Evolutionary conservation across 2,329 filamentous ascomycete genomes (phyloP).

Genomic region (Lizonia empirigonia): DNA sequence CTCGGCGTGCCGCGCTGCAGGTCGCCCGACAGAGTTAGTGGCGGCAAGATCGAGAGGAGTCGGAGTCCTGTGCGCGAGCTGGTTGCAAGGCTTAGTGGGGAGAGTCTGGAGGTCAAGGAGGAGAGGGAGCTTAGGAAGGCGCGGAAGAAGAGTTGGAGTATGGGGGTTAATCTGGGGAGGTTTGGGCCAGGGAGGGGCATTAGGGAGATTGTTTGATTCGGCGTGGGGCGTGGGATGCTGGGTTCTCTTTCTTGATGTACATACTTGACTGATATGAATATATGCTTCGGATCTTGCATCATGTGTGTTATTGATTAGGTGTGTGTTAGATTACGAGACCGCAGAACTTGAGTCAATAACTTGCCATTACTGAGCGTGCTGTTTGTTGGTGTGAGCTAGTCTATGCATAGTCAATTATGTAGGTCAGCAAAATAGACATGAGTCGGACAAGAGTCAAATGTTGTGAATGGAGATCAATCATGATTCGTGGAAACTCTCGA

Average conservation of each 20-base stretch:
- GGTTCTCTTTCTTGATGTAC: background rate
- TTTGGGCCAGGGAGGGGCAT: slow-evolving; percentile 33
- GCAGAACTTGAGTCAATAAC: no score
- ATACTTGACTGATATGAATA: background rate
- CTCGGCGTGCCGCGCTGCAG: slow-evolving; percentile 8
- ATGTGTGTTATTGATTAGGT: background rate
- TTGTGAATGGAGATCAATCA: background rate
- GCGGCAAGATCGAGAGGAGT: background rate
- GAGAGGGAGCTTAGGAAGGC: slow-evolving; percentile 21
- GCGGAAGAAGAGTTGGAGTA: slow-evolving; percentile 39
- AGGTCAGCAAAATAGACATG: background rate
- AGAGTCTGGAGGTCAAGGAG: slow-evolving; percentile 13
- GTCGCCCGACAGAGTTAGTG: background rate
- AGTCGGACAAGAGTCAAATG: background rate
- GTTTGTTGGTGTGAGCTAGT: background rate
- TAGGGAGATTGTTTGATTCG: slow-evolving; percentile 32
- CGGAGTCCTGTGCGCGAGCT: slow-evolving; percentile 10
- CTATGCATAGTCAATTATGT: background rate
- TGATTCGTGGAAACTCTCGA: slow-evolving; percentile 10
- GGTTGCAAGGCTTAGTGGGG: slow-evolving; percentile 22
- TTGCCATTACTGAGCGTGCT: background rate
- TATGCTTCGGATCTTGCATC: background rate
- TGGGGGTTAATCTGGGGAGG: slow-evolving; percentile 27
- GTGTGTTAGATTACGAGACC: background rate
- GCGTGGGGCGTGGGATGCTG: background rate